These are phyloP conservation scores for Lineolata rhizophorae DNA, from an alignment of 495 filamentous ascomycete genomes.

Conservation along the genomic window DNA sequence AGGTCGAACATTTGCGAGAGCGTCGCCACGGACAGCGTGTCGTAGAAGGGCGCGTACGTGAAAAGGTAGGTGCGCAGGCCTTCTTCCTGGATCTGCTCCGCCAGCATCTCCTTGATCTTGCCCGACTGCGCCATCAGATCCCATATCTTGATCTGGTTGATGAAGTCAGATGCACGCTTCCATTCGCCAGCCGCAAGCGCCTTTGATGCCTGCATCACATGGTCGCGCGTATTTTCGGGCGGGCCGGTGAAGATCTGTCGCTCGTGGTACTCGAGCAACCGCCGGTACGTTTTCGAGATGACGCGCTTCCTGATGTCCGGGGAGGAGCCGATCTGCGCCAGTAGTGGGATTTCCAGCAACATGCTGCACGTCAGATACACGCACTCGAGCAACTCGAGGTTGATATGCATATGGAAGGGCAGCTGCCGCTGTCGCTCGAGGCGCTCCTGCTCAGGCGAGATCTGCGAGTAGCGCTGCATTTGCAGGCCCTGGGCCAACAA, in stretches of 20 bases:
- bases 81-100: slow-evolving; percentile 94
- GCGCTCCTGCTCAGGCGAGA: slow-evolving; percentile 91
- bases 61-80: slow-evolving; percentile 96
- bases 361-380: slow-evolving; percentile 97
- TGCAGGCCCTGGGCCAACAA: slow-evolving; percentile 93
- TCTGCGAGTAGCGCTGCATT: slow-evolving; percentile 85
- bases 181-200: slow-evolving; percentile 90
- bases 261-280: slow-evolving; percentile 98
- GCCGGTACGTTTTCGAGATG: slow-evolving; percentile 98
- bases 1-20: slow-evolving; percentile 93
- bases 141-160: slow-evolving; percentile 98
- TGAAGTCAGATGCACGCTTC: slow-evolving; percentile 84
- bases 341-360: slow-evolving; percentile 91
- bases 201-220: slow-evolving; percentile 97
- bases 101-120: slow-evolving; percentile 89
- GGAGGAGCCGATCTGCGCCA: slow-evolving; percentile 87
- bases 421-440: slow-evolving; percentile 89
- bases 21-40: slow-evolving; percentile 70
- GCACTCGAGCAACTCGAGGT: slow-evolving; percentile 91
- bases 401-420: slow-evolving; percentile 99
- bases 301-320: slow-evolving; percentile 93
- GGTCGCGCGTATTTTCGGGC: slow-evolving; percentile 94
- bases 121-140: slow-evolving; percentile 79
- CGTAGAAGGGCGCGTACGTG: slow-evolving; percentile 98
- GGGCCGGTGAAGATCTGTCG: slow-evolving; percentile 97